Conservation (phyloP, 495 filamentous ascomycete species). For the Penicillium psychrofluorescens region DNA sequence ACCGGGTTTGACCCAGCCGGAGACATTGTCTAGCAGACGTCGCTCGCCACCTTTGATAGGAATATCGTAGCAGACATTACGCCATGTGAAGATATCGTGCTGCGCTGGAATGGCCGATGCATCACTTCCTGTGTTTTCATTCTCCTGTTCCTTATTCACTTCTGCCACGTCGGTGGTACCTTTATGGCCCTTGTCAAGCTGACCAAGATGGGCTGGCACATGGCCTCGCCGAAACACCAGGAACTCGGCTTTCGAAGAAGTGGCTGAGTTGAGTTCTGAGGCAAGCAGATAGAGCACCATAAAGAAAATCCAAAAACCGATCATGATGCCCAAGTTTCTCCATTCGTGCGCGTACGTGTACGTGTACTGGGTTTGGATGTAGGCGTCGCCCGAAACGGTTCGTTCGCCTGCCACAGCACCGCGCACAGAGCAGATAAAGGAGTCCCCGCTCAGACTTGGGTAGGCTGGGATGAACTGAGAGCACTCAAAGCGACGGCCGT, state of each 20-base stretch:
- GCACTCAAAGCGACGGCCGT: constrained; percentile 42
- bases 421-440: constrained; percentile 43
- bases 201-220: constrained; percentile 25
- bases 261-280: constrained; percentile 38
- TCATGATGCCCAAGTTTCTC: constrained; percentile 60
- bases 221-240: constrained; percentile 36
- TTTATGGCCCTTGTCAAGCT: constrained; percentile 18
- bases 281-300: constrained; percentile 38
- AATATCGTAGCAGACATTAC: constrained; percentile 65
- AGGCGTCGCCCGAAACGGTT: constrained; percentile 46
- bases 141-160: constrained; percentile 8
- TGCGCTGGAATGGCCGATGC: constrained; percentile 36
- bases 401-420: constrained; percentile 47
- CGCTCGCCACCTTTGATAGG: constrained; percentile 51
- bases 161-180: constrained; percentile 9
- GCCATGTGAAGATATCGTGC: constrained; percentile 67
- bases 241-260: constrained; percentile 35
- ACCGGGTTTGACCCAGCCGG: constrained; percentile 62
- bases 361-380: constrained; percentile 44
- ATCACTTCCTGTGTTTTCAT: constrained; percentile 14
- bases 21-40: constrained; percentile 53
- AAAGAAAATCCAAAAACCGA: constrained; percentile 59
- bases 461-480: constrained; percentile 44
- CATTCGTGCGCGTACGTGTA: constrained; percentile 55
- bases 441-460: constrained; percentile 38